Conservation (phyloP, 768 basidiomycete genomes). For the Pholiota molesta region DNA sequence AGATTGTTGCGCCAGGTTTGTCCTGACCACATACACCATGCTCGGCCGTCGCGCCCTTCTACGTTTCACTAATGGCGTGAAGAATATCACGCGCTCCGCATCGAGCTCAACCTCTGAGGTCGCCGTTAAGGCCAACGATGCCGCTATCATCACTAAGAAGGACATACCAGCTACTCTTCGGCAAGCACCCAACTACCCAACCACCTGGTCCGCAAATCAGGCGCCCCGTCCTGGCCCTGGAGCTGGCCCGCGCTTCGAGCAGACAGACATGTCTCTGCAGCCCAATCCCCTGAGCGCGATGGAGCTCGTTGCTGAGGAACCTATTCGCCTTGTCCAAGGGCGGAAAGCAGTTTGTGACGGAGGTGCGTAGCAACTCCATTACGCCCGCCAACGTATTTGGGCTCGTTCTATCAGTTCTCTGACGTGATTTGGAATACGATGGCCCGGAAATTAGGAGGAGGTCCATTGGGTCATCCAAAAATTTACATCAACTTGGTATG, state of each 20-base stretch:
- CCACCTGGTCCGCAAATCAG: conserved; percentile 89
- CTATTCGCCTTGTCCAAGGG: conserved; percentile 77
- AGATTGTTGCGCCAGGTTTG: conserved; percentile 12
- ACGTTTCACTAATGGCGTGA: conserved; percentile 32
- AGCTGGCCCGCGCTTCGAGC: conserved; percentile 87
- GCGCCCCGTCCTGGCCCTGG: conserved; percentile 60
- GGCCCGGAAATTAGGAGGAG: conserved; percentile 65
- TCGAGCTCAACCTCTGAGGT: conserved; percentile 29
- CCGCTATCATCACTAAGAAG: conserved; percentile 20
- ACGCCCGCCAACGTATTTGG: not conserved
- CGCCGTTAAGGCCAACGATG: conserved; percentile 28
- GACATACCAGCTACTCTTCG: conserved; percentile 35
- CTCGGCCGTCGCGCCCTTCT: conserved; percentile 41
- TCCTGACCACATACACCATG: conserved; percentile 32
- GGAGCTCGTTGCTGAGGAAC: conserved; percentile 86
- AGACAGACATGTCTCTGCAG: conserved; percentile 85
- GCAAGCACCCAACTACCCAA: conserved; percentile 84
- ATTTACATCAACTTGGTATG: conserved; percentile 93
- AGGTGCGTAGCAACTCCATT: conserved; percentile 54
- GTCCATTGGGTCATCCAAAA: conserved; percentile 95
- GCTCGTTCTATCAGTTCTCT: conserved; percentile 9
- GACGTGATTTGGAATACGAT: conserved; percentile 10
- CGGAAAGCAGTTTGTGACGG: conserved; percentile 94
- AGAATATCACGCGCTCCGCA: conserved; percentile 30
- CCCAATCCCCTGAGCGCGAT: conserved; percentile 91